These are phyloP conservation scores for Diplocarpon mali DNA, from an alignment of 2,329 filamentous ascomycete genomes.

Conservation along the genomic window DNA sequence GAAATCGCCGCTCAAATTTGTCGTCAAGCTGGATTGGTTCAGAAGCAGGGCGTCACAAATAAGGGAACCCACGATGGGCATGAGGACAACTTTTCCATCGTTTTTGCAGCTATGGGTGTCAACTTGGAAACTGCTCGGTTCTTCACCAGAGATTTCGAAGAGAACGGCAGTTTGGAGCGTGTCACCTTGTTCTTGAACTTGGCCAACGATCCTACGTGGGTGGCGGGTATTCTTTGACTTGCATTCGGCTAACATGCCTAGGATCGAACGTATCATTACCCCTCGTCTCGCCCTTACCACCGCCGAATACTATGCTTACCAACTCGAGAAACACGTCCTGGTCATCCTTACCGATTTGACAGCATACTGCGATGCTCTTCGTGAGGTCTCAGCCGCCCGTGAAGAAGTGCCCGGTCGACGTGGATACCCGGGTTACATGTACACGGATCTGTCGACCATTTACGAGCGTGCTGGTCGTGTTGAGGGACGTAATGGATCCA, in stretches of 20 bases:
- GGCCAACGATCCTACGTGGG: constrained; percentile 95
- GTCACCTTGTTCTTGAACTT: constrained; percentile 97
- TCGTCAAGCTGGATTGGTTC: constrained; percentile 87
- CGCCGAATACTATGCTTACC: constrained; percentile 99
- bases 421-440: constrained; percentile 99
- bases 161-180: constrained; percentile 97
- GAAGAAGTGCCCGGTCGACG: constrained; percentile 98
- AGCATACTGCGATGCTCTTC: constrained; percentile 95
- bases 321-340: constrained; percentile 98
- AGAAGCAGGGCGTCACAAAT: constrained; percentile 62
- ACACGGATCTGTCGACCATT: constrained; percentile 99
- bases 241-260: constrained; percentile 29
- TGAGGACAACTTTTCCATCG: constrained; percentile 99
- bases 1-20: constrained; percentile 99
- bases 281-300: constrained; percentile 96
- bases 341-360: constrained; percentile 98
- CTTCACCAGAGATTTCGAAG: constrained; percentile 97
- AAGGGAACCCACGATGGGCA: constrained; percentile 95
- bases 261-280: constrained; percentile 99
- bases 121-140: constrained; percentile 98
- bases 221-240: constrained; percentile 11
- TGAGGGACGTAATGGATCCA: constrained; percentile 90
- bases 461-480: constrained; percentile 99
- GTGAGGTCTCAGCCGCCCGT: constrained; percentile 94
- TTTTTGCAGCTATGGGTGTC: constrained; percentile 99